Percentiles rank a stretch among this genome's conserved stretches.
These are phyloP conservation scores for Penicillium sp. DNA, from an alignment of 2,329 filamentous ascomycete genomes.

Conservation along the genomic window DNA sequence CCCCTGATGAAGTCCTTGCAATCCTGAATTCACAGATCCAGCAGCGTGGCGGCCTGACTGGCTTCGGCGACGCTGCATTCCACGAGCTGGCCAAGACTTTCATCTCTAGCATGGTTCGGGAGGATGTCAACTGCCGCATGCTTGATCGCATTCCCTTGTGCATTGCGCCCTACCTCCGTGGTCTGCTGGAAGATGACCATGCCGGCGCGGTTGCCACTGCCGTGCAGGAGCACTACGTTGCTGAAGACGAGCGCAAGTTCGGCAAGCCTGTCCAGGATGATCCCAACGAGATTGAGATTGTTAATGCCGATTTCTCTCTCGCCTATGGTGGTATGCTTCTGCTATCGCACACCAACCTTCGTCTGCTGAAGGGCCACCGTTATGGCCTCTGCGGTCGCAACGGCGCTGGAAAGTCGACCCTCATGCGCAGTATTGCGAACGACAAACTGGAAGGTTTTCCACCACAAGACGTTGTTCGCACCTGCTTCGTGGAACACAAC, in stretches of 20 bases:
- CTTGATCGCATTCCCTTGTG: slow-evolving; percentile 67
- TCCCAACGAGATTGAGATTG: slow-evolving; percentile 90
- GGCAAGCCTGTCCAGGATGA: slow-evolving; percentile 83
- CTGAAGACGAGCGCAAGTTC: slow-evolving; percentile 83
- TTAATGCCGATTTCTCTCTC: slow-evolving; percentile 95
- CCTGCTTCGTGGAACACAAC: slow-evolving; percentile 98
- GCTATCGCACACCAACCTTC: slow-evolving; percentile 90
- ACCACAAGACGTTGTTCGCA: slow-evolving; percentile 83
- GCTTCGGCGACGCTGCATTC: slow-evolving; percentile 59
- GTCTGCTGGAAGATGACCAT: slow-evolving; percentile 62
- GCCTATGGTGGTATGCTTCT: slow-evolving; percentile 97
- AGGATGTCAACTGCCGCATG: slow-evolving; percentile 81
- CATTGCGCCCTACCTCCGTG: slow-evolving; percentile 71
- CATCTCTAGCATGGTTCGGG: slow-evolving; percentile 77
- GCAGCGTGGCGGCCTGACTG: slow-evolving; percentile 62
- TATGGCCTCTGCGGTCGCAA: slow-evolving; percentile 97
- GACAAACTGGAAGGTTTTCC: slow-evolving; percentile 98
- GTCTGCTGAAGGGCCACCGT: slow-evolving; percentile 90
- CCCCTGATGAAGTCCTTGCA: slow-evolving; percentile 67
- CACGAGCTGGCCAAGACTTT: slow-evolving; percentile 70
- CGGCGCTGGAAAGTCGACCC: slow-evolving; percentile 96
- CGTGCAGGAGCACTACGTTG: slow-evolving; percentile 73
- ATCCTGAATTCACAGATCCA: slow-evolving; percentile 74
- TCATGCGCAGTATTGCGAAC: slow-evolving; percentile 94
- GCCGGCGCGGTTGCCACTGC: slow-evolving; percentile 66